These are phyloP conservation scores for Spergularia azorica DNA, from an alignment of 179 eudicot genomes.

Conservation along the genomic window DNA sequence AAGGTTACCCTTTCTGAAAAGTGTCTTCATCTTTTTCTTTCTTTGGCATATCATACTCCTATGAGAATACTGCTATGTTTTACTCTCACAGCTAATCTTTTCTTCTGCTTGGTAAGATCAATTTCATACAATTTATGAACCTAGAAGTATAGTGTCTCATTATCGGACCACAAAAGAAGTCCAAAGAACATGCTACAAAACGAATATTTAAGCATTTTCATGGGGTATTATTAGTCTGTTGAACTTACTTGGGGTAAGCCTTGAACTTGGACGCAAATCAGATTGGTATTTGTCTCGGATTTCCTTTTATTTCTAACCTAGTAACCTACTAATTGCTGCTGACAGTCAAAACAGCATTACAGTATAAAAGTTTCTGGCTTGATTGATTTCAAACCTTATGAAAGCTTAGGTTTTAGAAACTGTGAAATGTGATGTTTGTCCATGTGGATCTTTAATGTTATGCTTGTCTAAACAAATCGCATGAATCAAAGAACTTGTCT, in stretches of 20 bases:
- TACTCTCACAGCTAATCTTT: constrained; percentile 7
- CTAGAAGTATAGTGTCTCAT: not conserved
- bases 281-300: too few species aligned
- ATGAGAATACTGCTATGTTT: constrained; percentile 24
- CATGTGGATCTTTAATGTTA: not conserved
- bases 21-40: constrained; percentile 16
- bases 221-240: not conserved
- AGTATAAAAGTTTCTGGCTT: too few species aligned
- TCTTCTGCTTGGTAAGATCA: constrained; percentile 17
- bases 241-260: constrained; percentile 5
- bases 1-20: constrained; percentile 23
- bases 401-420: too few species aligned
- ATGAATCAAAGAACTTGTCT: not conserved
- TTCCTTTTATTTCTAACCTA: too few species aligned
- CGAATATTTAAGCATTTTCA: not conserved
- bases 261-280: not conserved
- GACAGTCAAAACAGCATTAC: too few species aligned
- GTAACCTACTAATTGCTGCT: too few species aligned
- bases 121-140: constrained; percentile 9
- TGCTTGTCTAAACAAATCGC: not conserved
- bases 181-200: not conserved
- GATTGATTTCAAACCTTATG: too few species aligned
- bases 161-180: constrained; percentile 13
- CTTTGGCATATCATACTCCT: constrained; percentile 27
- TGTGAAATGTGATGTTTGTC: not conserved